Base-by-base conservation (phyloP, 805 yeast species). In the Candida cerambycidarum region DNA sequence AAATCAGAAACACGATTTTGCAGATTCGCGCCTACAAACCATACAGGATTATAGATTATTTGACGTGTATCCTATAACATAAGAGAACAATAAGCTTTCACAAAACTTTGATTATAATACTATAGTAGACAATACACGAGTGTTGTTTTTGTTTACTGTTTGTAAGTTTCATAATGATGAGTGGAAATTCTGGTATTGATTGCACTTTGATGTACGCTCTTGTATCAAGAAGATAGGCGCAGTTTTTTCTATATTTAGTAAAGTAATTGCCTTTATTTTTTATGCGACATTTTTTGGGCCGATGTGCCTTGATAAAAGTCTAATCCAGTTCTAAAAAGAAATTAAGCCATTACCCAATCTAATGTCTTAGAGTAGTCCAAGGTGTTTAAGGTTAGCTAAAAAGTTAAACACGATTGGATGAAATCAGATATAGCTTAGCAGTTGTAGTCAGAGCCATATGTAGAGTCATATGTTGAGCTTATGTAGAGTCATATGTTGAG, bases 191-290 rank as follows among this genome's bases (percentile, higher is more conserved):
- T n/a, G n/a, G n/a, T n/a, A n/a, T 21, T 21, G 23, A 21, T 21
- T 21, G 8, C 23, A n/a, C n/a, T n/a, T n/a, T n/a, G n/a, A n/a
- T n/a, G n/a, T n/a, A n/a, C n/a, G n/a, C n/a, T n/a, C n/a, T n/a
- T n/a, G n/a, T n/a, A n/a, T n/a, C n/a, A n/a, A n/a, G n/a, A n/a
- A 15, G 17, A 17, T 32, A 21, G 38, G 38, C 38, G 38, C 38
- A 34, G 38, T 34, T 34, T 12, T 21, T 34, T 23, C 38, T 21
- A 34, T 7, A 23, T 15, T 6, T n/a, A 19, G 29, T 18, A 24
- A 34, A 5, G 38, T 34, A 24, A 32, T 32, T 32, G 25, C 35
- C 35, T 32, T 6, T 32, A 12, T 32, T 32, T 17, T 15, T 16
- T 30, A 12, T n/a, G 35, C 35, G 35, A 32, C 35, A 32, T 32